Base-by-base conservation (phyloP, 2,329 filamentous ascomycete species). In the Annulohypoxylon truncatum region DNA sequence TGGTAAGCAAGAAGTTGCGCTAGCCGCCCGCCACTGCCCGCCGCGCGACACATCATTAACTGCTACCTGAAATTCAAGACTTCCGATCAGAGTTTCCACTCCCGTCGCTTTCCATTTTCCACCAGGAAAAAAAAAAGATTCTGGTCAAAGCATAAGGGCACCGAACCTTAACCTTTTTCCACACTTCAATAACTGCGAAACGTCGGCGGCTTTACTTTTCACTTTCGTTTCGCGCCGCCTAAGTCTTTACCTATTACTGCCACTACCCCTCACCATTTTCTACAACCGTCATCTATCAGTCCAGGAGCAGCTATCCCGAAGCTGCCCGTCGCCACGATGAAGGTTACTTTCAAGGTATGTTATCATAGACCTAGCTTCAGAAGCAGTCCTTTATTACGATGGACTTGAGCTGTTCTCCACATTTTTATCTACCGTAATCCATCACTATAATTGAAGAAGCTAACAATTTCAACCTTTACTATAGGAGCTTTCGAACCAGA, bases 401-500 rank as follows among this genome's bases (percentile, higher is more conserved):
- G n/a, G 6, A 24, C 29, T 33, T 18, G 5, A 60, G 29, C 53
- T 52, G 6, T 20, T 24, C 20, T 8, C 18, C 18, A 46, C 52
- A 48, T 29, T 5, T 22, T 12, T 28, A 8, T 52, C 54, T 18
- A 29, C 20, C 13, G 38, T 28, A 46, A 13, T 24, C 6, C 13
- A 9, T 48, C 26, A 5, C n/a, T 29, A 24, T 31, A 38, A 46
- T 63, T 33, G 13, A 50, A 40, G 13, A 60, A n/a, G 47, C 67
- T 69, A 63, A 69, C 47, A 18, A 54, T 50, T 54, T 46, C 61
- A 44, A 29, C 46, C 58, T 35, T 56, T 24, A 61, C 28, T 68
- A 28, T 72, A 97, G 94, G 96, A 99, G 84, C 87, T 99, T 77
- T 98, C 97, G 86, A 96, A 98, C 82, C 92, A 97, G 81, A 97